Percentiles rank a stretch among this genome's conserved stretches.
Conservation (phyloP, 2,329 filamentous ascomycete genomes). For the Diaporthe sp. region DNA sequence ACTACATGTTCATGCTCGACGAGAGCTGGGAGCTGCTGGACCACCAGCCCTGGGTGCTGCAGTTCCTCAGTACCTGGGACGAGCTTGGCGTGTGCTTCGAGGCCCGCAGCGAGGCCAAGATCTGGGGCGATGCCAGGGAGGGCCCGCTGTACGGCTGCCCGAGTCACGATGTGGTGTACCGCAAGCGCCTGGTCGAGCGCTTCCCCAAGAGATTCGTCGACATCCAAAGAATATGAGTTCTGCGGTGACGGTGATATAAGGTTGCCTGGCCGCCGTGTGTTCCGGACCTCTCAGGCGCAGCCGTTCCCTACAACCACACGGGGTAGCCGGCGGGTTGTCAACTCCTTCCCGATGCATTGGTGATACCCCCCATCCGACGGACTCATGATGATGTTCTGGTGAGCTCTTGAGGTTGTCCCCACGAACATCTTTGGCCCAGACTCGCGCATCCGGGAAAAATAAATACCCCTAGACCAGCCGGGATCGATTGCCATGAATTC, state of each 20-base stretch:
- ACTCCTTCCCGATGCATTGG: background rate
- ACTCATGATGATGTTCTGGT: background rate
- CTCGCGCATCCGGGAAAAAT: background rate
- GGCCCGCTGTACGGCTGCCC: slow-evolving; percentile 41
- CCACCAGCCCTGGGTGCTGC: slow-evolving; percentile 39
- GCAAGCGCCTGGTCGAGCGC: slow-evolving; percentile 40
- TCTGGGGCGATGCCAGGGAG: slow-evolving; percentile 40
- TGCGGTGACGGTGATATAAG: slow-evolving; percentile 15
- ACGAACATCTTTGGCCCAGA: no score
- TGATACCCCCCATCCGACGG: background rate
- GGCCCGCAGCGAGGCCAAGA: slow-evolving; percentile 29
- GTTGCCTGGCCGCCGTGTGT: background rate
- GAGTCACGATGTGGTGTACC: slow-evolving; percentile 39
- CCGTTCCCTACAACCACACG: no score
- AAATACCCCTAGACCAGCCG: slow-evolving; percentile 18
- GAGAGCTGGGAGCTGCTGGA: slow-evolving; percentile 41
- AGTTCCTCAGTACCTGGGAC: slow-evolving; percentile 41
- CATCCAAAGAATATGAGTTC: slow-evolving; percentile 37
- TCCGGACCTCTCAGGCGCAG: background rate
- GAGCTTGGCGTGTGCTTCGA: slow-evolving; percentile 40
- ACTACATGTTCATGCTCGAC: slow-evolving; percentile 40
- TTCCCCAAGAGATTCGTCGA: slow-evolving; percentile 40
- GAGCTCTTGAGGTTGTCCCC: background rate
- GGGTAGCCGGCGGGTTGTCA: background rate
- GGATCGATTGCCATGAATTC: slow-evolving; percentile 21